Percentiles rank a stretch among this genome's conserved stretches.
Evolutionary conservation across 1,139 yeast genomes (phyloP).

Genomic region (Suhomyces panamericanus): DNA sequence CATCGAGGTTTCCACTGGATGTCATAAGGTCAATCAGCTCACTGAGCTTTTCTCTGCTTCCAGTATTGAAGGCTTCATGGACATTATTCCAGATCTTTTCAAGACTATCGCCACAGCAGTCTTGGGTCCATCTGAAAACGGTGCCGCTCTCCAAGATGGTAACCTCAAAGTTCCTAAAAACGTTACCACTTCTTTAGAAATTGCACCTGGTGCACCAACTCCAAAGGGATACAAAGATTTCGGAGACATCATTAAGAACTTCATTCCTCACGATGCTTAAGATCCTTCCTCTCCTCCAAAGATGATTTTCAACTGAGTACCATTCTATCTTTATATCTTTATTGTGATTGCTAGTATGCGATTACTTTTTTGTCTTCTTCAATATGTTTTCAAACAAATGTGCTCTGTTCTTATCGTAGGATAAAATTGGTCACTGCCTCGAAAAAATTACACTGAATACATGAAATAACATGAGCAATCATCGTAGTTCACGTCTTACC

Average conservation of each 20-base stretch:
- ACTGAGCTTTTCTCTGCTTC: not conserved
- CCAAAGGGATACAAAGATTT: not conserved
- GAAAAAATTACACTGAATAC: no score
- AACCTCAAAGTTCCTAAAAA: not conserved
- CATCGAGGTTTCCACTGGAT: not conserved
- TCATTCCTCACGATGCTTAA: not conserved
- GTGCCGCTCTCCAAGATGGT: not conserved
- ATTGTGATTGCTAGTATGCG: no score
- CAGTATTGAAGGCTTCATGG: not conserved
- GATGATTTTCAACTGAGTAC: not conserved
- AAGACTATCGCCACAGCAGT: not conserved
- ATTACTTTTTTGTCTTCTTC: no score
- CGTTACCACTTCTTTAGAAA: not conserved
- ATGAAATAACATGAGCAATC: no score
- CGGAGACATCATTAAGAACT: not conserved
- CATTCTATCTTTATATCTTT: no score
- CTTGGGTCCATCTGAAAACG: not conserved
- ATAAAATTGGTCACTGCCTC: no score
- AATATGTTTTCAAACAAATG: no score
- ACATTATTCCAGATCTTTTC: constrained; percentile 1
- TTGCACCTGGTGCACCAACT: not conserved
- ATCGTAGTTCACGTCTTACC: no score
- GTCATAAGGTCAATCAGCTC: constrained; percentile 1
- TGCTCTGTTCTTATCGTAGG: no score
- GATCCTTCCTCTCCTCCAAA: not conserved